A percentile compares a stretch with the other conserved stretches of the same genome.
Conservation (phyloP, 2,329 filamentous ascomycete genomes). For the Xylariaceae sp. region DNA sequence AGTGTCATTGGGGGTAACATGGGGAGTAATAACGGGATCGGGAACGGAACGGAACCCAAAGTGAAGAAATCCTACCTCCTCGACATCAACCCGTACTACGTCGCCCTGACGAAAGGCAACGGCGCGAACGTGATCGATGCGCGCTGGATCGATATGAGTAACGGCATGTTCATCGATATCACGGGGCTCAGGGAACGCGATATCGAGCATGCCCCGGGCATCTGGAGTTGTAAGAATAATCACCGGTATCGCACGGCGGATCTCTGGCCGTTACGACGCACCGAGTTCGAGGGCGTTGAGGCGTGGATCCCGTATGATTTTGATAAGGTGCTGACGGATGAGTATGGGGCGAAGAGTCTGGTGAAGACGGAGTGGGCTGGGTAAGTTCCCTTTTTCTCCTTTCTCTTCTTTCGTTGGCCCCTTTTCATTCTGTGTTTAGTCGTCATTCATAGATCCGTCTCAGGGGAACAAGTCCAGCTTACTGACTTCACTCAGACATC, state of each 20-base stretch:
- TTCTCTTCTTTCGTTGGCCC: not conserved
- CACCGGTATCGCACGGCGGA: constrained; percentile 67
- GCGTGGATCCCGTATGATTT: constrained; percentile 66
- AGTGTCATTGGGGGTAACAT: no score
- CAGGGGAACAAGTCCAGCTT: no score
- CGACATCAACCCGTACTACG: constrained; percentile 69
- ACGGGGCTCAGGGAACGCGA: constrained; percentile 69
- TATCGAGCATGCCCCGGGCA: constrained; percentile 51
- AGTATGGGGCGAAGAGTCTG: constrained; percentile 60
- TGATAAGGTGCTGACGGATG: constrained; percentile 58
- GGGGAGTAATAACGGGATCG: not conserved
- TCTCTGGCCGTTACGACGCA: constrained; percentile 69
- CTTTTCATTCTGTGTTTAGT: not conserved
- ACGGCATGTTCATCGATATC: constrained; percentile 78
- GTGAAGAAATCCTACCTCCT: constrained; percentile 56
- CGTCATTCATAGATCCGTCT: no score
- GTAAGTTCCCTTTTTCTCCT: constrained; percentile 40
- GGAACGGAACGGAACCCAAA: not conserved
- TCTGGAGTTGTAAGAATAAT: constrained; percentile 76
- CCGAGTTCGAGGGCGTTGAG: constrained; percentile 67
- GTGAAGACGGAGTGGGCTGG: constrained; percentile 55
- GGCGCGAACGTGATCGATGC: constrained; percentile 79
- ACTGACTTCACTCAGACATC: constrained; percentile 42
- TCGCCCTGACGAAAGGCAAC: constrained; percentile 55
- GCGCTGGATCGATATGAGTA: constrained; percentile 71